Conservation (phyloP, 1,139 yeast genomes). For the Diutina pseudorugosa region DNA sequence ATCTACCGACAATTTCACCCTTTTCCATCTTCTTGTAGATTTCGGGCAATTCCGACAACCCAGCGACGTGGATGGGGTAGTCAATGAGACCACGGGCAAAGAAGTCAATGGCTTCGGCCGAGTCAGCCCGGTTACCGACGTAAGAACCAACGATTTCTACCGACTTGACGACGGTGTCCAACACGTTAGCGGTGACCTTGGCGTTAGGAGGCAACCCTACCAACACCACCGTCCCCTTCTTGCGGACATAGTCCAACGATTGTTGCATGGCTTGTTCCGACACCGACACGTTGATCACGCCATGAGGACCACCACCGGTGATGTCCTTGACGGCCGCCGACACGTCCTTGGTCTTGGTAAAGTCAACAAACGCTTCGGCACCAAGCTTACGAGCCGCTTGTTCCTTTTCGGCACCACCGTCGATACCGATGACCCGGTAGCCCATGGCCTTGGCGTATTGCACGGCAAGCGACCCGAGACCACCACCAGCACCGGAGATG, state of each 20-base stretch:
- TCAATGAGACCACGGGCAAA: conserved; percentile 10
- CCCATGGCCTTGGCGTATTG: conserved; percentile 12
- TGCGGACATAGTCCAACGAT: conserved; percentile 9
- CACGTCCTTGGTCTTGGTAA: conserved; percentile 9
- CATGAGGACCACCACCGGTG: conserved; percentile 11
- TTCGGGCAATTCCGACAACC: conserved; percentile 10
- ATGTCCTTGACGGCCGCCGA: conserved; percentile 8
- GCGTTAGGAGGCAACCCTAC: conserved; percentile 11
- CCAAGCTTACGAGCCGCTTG: conserved; percentile 9
- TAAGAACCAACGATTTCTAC: conserved; percentile 9
- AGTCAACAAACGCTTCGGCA: conserved; percentile 10
- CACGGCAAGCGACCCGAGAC: conserved; percentile 11
- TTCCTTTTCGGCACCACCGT: conserved; percentile 10
- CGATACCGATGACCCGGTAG: conserved; percentile 10
- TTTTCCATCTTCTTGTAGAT: conserved; percentile 10
- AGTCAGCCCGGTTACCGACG: conserved; percentile 11
- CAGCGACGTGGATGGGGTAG: conserved; percentile 10
- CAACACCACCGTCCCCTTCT: conserved; percentile 10
- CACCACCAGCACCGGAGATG: conserved; percentile 11
- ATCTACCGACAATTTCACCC: conserved; percentile 11
- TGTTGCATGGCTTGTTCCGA: conserved; percentile 10
- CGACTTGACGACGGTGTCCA: conserved; percentile 9
- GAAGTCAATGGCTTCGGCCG: conserved; percentile 11
- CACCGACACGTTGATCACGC: conserved; percentile 10
- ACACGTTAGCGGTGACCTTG: conserved; percentile 9